These are phyloP conservation scores for Barnettozyma siamensis DNA, from an alignment of 805 yeast genomes.

Conservation along the genomic window DNA sequence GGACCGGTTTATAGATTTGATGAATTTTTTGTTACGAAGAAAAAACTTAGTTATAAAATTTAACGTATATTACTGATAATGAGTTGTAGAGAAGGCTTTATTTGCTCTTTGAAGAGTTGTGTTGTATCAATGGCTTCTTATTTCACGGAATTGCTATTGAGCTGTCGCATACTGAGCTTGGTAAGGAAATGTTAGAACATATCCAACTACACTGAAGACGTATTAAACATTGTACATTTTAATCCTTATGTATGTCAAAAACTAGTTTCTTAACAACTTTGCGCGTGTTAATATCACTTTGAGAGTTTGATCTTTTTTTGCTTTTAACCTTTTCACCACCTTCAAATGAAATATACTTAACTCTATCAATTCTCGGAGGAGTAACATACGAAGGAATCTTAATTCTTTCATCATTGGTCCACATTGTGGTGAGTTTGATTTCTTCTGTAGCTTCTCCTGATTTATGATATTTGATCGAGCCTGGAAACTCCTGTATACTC, in stretches of 20 bases:
- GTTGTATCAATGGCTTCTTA: no score
- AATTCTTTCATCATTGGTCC: constrained; percentile 13
- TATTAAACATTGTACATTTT: not conserved
- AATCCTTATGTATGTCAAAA: constrained; percentile 22
- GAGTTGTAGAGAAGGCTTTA: no score
- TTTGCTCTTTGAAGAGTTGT: no score
- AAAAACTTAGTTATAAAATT: no score
- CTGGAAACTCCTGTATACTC: constrained; percentile 14
- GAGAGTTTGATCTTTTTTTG: constrained; percentile 21
- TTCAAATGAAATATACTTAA: constrained; percentile 17
- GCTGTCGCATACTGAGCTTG: no score
- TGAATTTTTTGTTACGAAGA: not conserved
- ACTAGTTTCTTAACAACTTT: constrained; percentile 22
- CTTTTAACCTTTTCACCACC: constrained; percentile 8
- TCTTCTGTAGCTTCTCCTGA: not conserved
- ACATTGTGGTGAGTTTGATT: constrained; percentile 12
- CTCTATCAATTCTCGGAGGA: constrained; percentile 22
- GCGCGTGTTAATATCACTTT: constrained; percentile 14
- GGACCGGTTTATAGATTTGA: constrained; percentile 1
- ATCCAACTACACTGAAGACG: no score
- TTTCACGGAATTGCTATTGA: no score
- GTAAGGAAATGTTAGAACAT: no score
- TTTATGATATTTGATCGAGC: constrained; percentile 13
- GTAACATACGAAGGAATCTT: constrained; percentile 21
- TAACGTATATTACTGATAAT: no score